These are phyloP conservation scores for Glycine latifolia DNA, from an alignment of 306 rosid species.

Conservation along the genomic window DNA sequence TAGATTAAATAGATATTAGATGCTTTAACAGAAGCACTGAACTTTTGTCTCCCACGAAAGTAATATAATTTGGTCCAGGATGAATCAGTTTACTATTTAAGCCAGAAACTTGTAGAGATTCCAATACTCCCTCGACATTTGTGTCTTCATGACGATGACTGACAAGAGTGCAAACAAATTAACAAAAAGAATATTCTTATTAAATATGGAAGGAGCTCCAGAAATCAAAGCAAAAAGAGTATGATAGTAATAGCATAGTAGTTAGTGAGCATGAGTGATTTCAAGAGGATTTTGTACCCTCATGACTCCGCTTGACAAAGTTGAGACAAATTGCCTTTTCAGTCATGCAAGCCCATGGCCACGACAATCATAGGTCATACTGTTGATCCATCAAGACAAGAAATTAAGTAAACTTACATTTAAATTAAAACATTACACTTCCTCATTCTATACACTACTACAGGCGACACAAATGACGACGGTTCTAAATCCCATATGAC, in stretches of 20 bases:
- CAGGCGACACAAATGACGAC: no score
- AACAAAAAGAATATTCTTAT: not conserved
- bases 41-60: slow-evolving; percentile 44
- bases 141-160: slow-evolving; percentile 10
- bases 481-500: no score
- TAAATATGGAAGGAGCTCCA: not conserved
- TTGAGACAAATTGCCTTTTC: slow-evolving; percentile 31
- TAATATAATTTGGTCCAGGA: not conserved
- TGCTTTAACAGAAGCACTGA: slow-evolving; percentile 34
- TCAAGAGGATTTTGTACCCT: slow-evolving; percentile 20
- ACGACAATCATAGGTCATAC: slow-evolving; percentile 29
- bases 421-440: no score
- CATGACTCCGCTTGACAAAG: slow-evolving; percentile 16
- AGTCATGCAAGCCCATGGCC: slow-evolving; percentile 33
- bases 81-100: not conserved
- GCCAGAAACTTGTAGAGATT: slow-evolving; percentile 42
- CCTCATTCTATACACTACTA: no score
- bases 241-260: slow-evolving; percentile 19
- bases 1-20: no score
- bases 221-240: slow-evolving; percentile 36
- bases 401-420: not conserved
- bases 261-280: slow-evolving; percentile 32
- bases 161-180: slow-evolving; percentile 9
- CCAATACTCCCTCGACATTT: slow-evolving; percentile 43
- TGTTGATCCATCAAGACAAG: not conserved